These are phyloP conservation scores for Rhizoclosmatium sp. DNA, from an alignment of 192 early-diverging fungal species.

Conservation along the genomic window DNA sequence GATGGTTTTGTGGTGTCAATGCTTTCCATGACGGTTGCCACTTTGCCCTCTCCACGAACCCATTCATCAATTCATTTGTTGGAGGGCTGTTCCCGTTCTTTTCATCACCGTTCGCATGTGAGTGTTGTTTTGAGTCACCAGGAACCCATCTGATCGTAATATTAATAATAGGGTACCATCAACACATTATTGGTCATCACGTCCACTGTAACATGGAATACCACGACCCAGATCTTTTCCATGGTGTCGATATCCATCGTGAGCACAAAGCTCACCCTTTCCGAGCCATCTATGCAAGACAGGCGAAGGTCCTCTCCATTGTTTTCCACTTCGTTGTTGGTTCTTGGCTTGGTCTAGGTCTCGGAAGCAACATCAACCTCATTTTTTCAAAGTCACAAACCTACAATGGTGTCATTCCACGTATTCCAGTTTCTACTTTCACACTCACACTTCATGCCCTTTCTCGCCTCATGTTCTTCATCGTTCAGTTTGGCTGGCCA, in stretches of 20 bases:
- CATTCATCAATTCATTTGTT: constrained; percentile 5
- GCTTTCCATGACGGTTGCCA: constrained; percentile 18
- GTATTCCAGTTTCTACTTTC: neutral
- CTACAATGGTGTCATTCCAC: constrained; percentile 21
- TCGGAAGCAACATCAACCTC: constrained; percentile 4
- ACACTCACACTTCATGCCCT: constrained; percentile 7
- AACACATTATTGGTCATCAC: constrained; percentile 27
- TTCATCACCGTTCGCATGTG: constrained; percentile 15
- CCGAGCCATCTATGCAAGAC: neutral
- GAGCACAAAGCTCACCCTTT: constrained; percentile 15
- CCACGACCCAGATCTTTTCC: constrained; percentile 20
- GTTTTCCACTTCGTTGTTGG: constrained; percentile 17
- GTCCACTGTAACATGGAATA: constrained; percentile 19
- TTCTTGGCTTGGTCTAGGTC: constrained; percentile 18
- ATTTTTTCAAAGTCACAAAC: neutral
- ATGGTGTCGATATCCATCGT: constrained; percentile 17
- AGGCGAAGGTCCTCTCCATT: neutral
- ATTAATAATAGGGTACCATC: neutral
- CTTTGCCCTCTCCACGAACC: constrained; percentile 16
- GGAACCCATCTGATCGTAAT: neutral
- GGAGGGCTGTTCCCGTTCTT: constrained; percentile 26
- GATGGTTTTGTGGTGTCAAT: constrained; percentile 19
- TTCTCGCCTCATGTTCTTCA: neutral
- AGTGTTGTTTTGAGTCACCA: neutral
- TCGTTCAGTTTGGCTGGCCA: constrained; percentile 14